Conservation (phyloP, 176 grass and related monocot species). For the Aegilops tauschii region DNA sequence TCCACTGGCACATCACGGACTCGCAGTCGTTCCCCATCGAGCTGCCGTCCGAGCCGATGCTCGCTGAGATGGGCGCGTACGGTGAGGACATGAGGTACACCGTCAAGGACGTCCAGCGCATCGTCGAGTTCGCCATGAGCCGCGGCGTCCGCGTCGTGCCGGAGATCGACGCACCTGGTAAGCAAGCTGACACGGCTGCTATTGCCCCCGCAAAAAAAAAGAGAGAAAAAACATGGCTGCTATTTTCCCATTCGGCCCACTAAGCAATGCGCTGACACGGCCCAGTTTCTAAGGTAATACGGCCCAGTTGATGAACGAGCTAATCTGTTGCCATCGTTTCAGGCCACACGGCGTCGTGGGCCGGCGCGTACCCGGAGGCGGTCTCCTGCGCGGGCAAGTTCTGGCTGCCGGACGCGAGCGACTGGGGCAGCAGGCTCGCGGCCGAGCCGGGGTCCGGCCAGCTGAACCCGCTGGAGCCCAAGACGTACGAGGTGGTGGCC, state of each 20-base stretch:
- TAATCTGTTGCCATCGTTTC: not conserved
- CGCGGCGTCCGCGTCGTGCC: conserved; percentile 79
- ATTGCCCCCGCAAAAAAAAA: too few species aligned
- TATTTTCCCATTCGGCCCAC: not conserved
- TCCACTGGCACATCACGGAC: conserved; percentile 99
- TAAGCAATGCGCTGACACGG: not conserved
- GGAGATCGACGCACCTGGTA: conserved; percentile 87
- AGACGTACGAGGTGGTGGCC: conserved; percentile 70
- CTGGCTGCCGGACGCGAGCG: conserved; percentile 47
- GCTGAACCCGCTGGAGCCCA: conserved; percentile 72
- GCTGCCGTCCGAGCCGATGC: conserved; percentile 62
- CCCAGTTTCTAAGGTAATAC: not conserved
- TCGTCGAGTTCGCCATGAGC: conserved; percentile 63
- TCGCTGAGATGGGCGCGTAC: conserved; percentile 73
- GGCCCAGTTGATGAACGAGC: not conserved
- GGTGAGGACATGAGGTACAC: conserved; percentile 68
- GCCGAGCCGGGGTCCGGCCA: conserved; percentile 76
- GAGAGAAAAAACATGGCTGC: not conserved
- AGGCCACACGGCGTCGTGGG: conserved; percentile 89
- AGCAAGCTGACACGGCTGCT: not conserved
- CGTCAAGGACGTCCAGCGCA: conserved; percentile 49
- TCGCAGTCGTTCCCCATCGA: conserved; percentile 89
- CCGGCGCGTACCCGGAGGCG: conserved; percentile 68
- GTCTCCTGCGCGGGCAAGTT: conserved; percentile 67
- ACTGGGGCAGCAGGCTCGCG: conserved; percentile 43